Evolutionary conservation across 78 protist species (phyloP).

Genomic region (Isochrysis galbana): DNA sequence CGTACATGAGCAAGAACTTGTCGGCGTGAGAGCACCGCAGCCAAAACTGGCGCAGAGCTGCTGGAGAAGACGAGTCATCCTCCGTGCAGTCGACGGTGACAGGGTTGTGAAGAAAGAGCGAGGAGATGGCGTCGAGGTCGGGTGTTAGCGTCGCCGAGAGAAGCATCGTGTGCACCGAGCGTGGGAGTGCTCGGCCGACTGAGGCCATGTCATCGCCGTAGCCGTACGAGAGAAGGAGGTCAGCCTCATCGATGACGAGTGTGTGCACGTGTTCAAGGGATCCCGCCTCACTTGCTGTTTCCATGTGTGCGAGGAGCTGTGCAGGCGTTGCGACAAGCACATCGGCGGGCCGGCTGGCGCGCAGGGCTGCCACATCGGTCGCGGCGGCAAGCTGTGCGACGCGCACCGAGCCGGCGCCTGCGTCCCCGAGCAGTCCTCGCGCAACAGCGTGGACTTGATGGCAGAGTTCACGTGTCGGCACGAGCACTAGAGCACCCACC

Average conservation of each 20-base stretch:
- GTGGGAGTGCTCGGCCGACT: background rate
- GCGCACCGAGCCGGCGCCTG: background rate
- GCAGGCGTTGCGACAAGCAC: slow-evolving; percentile 28
- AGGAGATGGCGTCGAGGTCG: slow-evolving; percentile 62
- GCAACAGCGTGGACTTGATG: slow-evolving; percentile 57
- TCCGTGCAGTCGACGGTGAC: slow-evolving; percentile 8
- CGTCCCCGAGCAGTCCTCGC: slow-evolving; percentile 40
- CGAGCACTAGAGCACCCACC: slow-evolving; percentile 72
- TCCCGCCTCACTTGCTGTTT: slow-evolving; percentile 35
- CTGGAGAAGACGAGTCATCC: slow-evolving; percentile 30
- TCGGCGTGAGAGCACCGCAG: slow-evolving; percentile 41
- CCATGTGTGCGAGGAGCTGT: background rate
- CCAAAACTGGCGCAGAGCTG: background rate
- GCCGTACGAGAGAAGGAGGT: slow-evolving; percentile 77
- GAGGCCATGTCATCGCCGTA: slow-evolving; percentile 63
- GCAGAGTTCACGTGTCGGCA: slow-evolving; percentile 85
- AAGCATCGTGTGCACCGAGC: slow-evolving; percentile 62
- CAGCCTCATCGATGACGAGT: slow-evolving; percentile 87
- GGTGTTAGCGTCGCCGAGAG: slow-evolving; percentile 83
- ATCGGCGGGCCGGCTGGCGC: background rate
- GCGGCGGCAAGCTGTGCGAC: background rate
- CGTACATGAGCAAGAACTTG: slow-evolving; percentile 67
- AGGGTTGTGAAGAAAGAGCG: slow-evolving; percentile 68
- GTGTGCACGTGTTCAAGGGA: slow-evolving; percentile 29
- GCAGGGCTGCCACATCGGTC: background rate